Evolutionary conservation across 306 rosid species (phyloP).

Genomic region (Cucurbita maxima): DNA sequence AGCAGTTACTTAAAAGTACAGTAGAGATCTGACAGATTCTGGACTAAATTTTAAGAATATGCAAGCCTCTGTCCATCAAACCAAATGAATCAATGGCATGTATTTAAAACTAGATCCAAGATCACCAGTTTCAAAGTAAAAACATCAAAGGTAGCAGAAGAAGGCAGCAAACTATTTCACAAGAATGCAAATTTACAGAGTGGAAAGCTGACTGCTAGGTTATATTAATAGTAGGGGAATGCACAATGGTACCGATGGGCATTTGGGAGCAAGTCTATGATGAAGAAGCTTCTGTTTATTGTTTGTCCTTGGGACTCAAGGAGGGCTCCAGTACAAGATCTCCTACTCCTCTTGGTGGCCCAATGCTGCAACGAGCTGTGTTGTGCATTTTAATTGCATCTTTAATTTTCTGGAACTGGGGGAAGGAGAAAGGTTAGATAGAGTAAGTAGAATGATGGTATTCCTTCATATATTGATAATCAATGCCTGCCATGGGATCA

Average conservation of each 20-base stretch:
- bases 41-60: neutral
- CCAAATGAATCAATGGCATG: conserved; percentile 1
- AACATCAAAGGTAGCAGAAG: neutral
- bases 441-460: neutral
- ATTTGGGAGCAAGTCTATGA: conserved; percentile 10
- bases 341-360: conserved; percentile 65
- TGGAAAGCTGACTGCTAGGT: neutral
- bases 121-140: neutral
- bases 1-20: neutral
- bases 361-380: conserved; percentile 97
- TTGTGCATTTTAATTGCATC: conserved; percentile 75
- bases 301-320: conserved; percentile 33
- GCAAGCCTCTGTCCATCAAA: neutral
- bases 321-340: conserved; percentile 42
- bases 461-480: neutral
- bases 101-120: neutral
- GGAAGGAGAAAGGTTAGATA: neutral
- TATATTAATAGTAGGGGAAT: neutral
- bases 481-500: neutral
- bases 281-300: conserved; percentile 38
- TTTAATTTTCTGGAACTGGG: conserved; percentile 92
- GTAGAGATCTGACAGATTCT: neutral
- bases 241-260: conserved; percentile 3
- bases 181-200: conserved; percentile 8
- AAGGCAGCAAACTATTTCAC: neutral